Conservation (phyloP, 2,329 filamentous ascomycete genomes). For the Calonectria fujianensis region DNA sequence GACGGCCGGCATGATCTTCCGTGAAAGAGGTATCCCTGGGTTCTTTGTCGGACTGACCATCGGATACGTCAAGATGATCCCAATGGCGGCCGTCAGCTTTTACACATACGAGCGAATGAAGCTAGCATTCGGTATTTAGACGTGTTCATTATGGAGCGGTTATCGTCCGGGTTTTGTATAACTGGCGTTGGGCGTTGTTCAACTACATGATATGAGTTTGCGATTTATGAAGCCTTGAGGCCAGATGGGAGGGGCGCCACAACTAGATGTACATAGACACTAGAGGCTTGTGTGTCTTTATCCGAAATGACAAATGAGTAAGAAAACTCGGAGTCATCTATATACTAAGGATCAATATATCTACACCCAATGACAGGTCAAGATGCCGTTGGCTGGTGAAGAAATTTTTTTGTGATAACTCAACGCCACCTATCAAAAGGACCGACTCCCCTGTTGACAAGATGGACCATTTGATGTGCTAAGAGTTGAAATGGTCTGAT, state of each 20-base stretch:
- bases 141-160: slow-evolving; percentile 32
- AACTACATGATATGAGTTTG: slow-evolving; percentile 41
- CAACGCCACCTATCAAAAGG: slow-evolving; percentile 3
- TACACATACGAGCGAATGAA: slow-evolving; percentile 81
- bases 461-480: not conserved
- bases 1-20: slow-evolving; percentile 83
- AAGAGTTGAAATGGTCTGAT: slow-evolving; percentile 7
- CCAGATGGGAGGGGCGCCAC: not conserved
- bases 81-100: slow-evolving; percentile 85
- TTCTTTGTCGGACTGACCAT: slow-evolving; percentile 97
- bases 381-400: not conserved
- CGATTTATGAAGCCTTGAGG: slow-evolving; percentile 26
- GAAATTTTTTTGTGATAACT: not conserved
- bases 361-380: not conserved
- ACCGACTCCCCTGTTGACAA: not conserved
- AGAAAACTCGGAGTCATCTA: not conserved
- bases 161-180: slow-evolving; percentile 31
- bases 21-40: slow-evolving; percentile 84
- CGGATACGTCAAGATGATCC: slow-evolving; percentile 95
- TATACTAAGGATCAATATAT: slow-evolving; percentile 2
- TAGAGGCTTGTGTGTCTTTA: slow-evolving; percentile 31
- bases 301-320: slow-evolving; percentile 16
- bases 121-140: slow-evolving; percentile 78
- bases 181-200: slow-evolving; percentile 53
- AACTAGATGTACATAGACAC: slow-evolving; percentile 33